phyloP scores from a whole-genome alignment of 371 early-diverging fungal genomes.

The Haplosporangium sp. region DNA sequence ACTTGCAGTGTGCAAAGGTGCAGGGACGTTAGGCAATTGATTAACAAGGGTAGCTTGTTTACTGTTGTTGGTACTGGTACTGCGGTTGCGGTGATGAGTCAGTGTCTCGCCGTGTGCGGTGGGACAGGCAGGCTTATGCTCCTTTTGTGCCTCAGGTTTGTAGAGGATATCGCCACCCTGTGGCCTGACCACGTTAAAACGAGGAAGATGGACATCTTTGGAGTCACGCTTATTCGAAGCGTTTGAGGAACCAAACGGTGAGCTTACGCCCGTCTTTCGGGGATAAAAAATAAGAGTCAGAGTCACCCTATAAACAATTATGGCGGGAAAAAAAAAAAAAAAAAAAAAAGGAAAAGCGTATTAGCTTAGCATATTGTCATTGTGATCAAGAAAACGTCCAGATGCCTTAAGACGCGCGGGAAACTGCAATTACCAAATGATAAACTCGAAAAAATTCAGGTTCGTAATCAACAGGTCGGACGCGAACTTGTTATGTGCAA shows the following conservation, averaged over 20 bases:
- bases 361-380: too few species aligned
- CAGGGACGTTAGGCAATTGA: too few species aligned
- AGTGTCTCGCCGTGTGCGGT: neutral
- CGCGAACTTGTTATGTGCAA: conserved; percentile 35
- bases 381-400: neutral
- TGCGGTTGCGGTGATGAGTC: neutral
- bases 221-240: neutral
- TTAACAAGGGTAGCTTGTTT: neutral
- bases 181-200: conserved; percentile 16
- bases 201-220: conserved; percentile 12
- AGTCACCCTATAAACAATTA: conserved; percentile 16
- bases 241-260: conserved; percentile 18
- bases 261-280: conserved; percentile 21
- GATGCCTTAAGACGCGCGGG: neutral
- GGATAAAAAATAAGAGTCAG: conserved; percentile 39
- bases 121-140: neutral
- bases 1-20: neutral
- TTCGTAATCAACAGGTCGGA: conserved; percentile 40
- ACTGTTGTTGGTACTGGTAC: conserved; percentile 1
- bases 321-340: neutral
- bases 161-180: conserved; percentile 2
- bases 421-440: conserved; percentile 28
- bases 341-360: neutral
- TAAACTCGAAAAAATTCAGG: conserved; percentile 39
- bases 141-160: neutral